Evolutionary conservation across 129 eudicot genomes (phyloP).

Genomic region (Lactuca saligna): DNA sequence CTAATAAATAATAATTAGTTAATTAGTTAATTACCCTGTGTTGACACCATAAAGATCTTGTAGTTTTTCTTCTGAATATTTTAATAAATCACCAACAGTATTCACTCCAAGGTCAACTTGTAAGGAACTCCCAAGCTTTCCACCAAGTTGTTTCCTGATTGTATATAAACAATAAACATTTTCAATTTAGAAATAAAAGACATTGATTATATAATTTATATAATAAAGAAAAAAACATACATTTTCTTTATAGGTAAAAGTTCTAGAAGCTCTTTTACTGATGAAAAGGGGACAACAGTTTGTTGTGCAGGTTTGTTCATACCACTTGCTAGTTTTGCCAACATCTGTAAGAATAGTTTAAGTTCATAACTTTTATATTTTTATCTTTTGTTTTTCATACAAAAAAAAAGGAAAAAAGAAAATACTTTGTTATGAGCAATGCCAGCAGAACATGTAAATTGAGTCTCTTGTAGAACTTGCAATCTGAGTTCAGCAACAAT

Average conservation of each 20-base stretch:
- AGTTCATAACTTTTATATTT: neutral
- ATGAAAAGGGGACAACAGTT: conserved; percentile 76
- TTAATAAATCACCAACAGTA: conserved; percentile 82
- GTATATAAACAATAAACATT: conserved; percentile 13
- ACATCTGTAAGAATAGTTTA: conserved; percentile 54
- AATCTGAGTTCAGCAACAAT: conserved; percentile 85
- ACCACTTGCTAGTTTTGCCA: conserved; percentile 95
- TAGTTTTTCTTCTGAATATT: conserved; percentile 73
- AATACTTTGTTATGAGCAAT: conserved; percentile 91
- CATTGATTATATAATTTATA: neutral
- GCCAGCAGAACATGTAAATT: conserved; percentile 96
- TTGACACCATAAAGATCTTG: conserved; percentile 83
- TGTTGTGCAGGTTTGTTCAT: conserved; percentile 99
- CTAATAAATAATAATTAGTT: neutral
- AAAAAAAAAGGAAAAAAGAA: neutral
- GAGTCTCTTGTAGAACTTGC: conserved; percentile 80
- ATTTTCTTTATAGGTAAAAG: conserved; percentile 84
- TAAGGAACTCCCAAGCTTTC: conserved; percentile 89
- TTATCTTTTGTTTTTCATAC: neutral
- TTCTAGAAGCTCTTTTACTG: conserved; percentile 71
- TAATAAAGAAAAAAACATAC: conserved; percentile 41
- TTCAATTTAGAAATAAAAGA: conserved; percentile 7
- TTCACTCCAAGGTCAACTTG: conserved; percentile 70
- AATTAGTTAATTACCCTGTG: conserved; percentile 63
- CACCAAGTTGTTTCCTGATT: conserved; percentile 96